phyloP scores from a whole-genome alignment of 2,329 filamentous ascomycete species.

The Clonostachys byssicola region DNA sequence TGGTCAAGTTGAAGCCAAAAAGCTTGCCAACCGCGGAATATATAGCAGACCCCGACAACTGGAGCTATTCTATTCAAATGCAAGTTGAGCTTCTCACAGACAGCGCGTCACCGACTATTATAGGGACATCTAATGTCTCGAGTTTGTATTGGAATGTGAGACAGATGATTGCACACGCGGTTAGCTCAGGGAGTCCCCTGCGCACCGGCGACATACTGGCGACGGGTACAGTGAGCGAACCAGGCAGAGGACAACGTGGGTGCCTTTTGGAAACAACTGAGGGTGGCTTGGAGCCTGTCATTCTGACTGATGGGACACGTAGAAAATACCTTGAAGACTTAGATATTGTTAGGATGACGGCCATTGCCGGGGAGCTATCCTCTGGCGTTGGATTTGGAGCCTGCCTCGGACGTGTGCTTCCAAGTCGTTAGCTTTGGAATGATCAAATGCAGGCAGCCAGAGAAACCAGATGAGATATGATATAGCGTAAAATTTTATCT shows the following conservation, averaged over 20 bases:
- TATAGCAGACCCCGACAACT: conserved; percentile 4
- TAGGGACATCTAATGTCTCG: conserved; percentile 18
- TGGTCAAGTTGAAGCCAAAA: too few species aligned
- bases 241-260: conserved; percentile 58
- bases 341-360: too few species aligned
- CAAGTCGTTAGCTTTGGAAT: too few species aligned
- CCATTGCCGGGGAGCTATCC: too few species aligned
- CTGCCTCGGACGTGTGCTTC: too few species aligned
- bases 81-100: conserved; percentile 21
- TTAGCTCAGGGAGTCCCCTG: conserved; percentile 33
- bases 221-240: conserved; percentile 71
- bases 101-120: conserved; percentile 50
- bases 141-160: too few species aligned
- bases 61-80: conserved; percentile 16
- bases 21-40: conserved; percentile 22
- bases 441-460: too few species aligned
- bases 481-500: too few species aligned
- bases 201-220: conserved; percentile 71
- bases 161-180: too few species aligned
- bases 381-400: too few species aligned
- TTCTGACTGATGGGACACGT: conserved; percentile 59
- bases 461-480: too few species aligned
- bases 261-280: conserved; percentile 70
- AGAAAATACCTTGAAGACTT: conserved; percentile 23
- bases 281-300: conserved; percentile 61